phyloP scores from a whole-genome alignment of 495 filamentous ascomycete genomes.

The Lepidopterella palustris region DNA sequence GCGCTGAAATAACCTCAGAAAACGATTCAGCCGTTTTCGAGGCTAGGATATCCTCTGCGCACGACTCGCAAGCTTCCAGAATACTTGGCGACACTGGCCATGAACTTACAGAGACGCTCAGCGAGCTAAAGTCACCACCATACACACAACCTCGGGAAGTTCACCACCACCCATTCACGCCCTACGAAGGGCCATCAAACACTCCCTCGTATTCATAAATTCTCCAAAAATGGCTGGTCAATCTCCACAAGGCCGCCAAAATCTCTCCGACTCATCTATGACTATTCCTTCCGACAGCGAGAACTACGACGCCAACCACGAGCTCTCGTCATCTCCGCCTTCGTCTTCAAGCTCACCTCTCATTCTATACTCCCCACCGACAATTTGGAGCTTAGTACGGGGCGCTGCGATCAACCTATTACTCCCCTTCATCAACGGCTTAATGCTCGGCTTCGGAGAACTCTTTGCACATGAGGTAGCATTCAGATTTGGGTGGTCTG shows the following conservation, averaged over 20 bases:
- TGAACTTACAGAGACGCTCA: not conserved
- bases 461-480: conserved; percentile 92
- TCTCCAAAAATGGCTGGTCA: conserved; percentile 43
- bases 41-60: not conserved
- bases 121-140: not conserved
- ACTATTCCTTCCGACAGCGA: conserved; percentile 89
- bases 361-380: conserved; percentile 84
- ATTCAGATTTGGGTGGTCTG: conserved; percentile 85
- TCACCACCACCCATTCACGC: not conserved
- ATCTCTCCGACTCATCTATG: conserved; percentile 70
- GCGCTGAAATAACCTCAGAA: no score
- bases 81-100: not conserved
- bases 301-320: conserved; percentile 71
- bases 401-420: conserved; percentile 92
- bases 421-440: conserved; percentile 90
- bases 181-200: not conserved
- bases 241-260: conserved; percentile 43
- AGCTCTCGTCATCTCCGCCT: conserved; percentile 52
- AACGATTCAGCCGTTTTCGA: no score
- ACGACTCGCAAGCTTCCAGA: not conserved
- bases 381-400: conserved; percentile 72
- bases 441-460: conserved; percentile 98
- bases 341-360: conserved; percentile 68
- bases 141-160: conserved; percentile 2
- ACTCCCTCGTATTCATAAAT: not conserved